Evolutionary conservation across 352 stramenopile species (phyloP).

Genomic region (Hyaloperonospora arabidopsidis): DNA sequence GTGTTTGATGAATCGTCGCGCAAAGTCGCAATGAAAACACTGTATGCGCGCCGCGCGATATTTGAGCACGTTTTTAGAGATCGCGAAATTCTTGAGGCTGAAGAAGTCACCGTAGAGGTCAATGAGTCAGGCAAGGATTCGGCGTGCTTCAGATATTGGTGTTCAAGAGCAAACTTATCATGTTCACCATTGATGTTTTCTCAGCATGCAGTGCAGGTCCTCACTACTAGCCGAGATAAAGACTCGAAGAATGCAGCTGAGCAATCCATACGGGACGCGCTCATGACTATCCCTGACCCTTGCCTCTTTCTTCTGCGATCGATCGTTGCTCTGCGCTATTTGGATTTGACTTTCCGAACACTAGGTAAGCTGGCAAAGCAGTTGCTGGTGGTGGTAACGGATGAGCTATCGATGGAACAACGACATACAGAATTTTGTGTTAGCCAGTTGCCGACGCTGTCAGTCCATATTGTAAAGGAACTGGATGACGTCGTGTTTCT

Average conservation of each 20-base stretch:
- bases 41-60: conserved; percentile 49
- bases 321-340: conserved; percentile 39
- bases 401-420: conserved; percentile 26
- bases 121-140: conserved; percentile 13
- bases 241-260: conserved; percentile 47
- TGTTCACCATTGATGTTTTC: conserved; percentile 63
- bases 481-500: conserved; percentile 52
- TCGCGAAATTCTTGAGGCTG: conserved; percentile 25
- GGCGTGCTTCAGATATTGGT: conserved; percentile 46
- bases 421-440: conserved; percentile 54
- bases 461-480: conserved; percentile 66
- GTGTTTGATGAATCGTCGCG: conserved; percentile 55
- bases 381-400: conserved; percentile 45
- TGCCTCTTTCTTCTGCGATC: conserved; percentile 50
- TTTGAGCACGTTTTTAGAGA: conserved; percentile 53
- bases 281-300: conserved; percentile 42
- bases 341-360: conserved; percentile 56
- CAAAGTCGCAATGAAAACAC: conserved; percentile 44
- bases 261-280: conserved; percentile 35
- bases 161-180: conserved; percentile 27
- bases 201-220: conserved; percentile 57
- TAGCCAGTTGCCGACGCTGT: conserved; percentile 41
- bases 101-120: not conserved
- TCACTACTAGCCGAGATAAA: conserved; percentile 68
- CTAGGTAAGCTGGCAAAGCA: conserved; percentile 71